Base-by-base conservation (phyloP, 106 monocot genomes). In the Dendrobium nobile region DNA sequence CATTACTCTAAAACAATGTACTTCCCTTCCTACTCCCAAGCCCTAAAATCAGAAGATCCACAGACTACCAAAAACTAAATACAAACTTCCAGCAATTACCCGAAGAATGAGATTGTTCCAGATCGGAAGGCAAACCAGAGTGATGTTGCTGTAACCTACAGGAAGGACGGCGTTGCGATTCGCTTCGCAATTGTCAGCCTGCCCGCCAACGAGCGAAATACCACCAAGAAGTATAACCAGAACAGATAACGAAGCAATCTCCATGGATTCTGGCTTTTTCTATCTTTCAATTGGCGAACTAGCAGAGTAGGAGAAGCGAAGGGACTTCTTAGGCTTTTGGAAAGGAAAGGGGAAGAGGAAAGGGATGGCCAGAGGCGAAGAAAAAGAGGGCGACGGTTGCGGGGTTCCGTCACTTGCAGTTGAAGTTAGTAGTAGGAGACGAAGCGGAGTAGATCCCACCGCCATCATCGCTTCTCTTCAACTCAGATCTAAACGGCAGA, bases 31-130 rank as follows among this genome's bases (percentile, higher is more conserved):
- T 9, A 6, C 6, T 9, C 56, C 61, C 61, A 61, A n/a, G 5
- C 61, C 61, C 5, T 10, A 75, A n/a, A 44, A 44, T 33, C 16
- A 20, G 13, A 44, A 75, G 41, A 44, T 44, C 75, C 44, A 45
- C 41, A 41, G 45, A 24, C 43, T n/a, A 44, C 31, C 18, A 75
- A 18, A 75, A 17, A 75, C 10, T 22, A 61, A n/a, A 61, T 22
- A 22, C 4, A 61, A 22, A n/a, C 5, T 4, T 61, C 22, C 67
- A 5, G 78, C 13, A 40, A 54, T 75, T 79, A 87, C 87, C 79
- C 87, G 79, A 73, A 92, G 85, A n/a, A 92, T 82, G 81, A 90
- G 89, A 58, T 80, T 92, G 79, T 92, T 92, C 92, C 92, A 92
- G 27, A 92, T 67, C 47, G 87, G 88, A n/a, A 61, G 58, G 86